Base-by-base conservation (phyloP, 2,329 filamentous ascomycete genomes). In the Ophiostoma piceae region DNA sequence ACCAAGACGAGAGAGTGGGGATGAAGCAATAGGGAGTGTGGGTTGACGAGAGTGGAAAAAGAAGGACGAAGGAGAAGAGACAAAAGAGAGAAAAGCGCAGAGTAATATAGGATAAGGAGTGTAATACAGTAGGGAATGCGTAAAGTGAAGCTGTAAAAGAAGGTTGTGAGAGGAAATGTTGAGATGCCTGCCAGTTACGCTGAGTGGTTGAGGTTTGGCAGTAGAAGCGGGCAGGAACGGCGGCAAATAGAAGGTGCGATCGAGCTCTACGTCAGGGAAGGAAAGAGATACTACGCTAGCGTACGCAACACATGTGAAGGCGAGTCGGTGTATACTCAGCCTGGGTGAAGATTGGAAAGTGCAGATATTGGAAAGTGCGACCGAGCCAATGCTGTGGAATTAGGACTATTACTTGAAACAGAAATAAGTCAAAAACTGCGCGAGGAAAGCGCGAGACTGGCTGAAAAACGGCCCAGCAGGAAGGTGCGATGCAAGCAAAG, bases 1-100 rank as follows among this genome's bases (percentile, higher is more conserved):
- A 39, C 29, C 32, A 65, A 65, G 35, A 62, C 57, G 26, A 62
- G 60, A 64, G 62, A 65, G 62, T 65, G 62, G 62, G 32, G 62
- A 65, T 65, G 35, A 22, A 35, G 19, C 35, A 65, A 65, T 65
- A 39, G 35, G 62, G 16, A 37, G 60, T 64, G 60, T 64, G 32
- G 29, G 32, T 64, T 39, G 62, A 39, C 14, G 54, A 65, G 62
- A 39, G 32, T 65, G 19, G 62, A 65, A 39, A 65, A 65, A 65
- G 62, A 64, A n/a, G 51, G 16, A 39, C 32, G 60, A 26, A 39
- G 16, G 39, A 3, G 62, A 39, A 39, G 22, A 14, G 60, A 35
- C 5, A n/a, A 6, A 35, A 32, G 57, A 62, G 26, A 12, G 14
- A 29, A 62, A 62, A 12, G 29, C 11, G 12, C 39, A 14, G 39